Evolutionary conservation across 1,284 basidiomycete genomes (phyloP).

Genomic region (Inonotus obliquus): DNA sequence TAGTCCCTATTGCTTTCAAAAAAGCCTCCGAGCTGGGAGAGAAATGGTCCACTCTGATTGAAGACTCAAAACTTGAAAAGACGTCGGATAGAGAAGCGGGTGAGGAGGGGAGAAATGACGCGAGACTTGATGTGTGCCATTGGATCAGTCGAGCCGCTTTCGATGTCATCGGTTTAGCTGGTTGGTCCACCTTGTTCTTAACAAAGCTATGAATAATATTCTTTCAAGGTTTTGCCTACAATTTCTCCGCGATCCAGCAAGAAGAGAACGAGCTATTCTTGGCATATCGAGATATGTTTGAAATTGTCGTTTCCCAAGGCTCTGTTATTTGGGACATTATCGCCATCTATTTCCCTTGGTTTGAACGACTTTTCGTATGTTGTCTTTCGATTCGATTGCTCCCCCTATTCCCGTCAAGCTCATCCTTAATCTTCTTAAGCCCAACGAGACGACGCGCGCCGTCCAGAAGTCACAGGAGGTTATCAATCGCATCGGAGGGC

Average conservation of each 20-base stretch:
- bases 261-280: constrained; percentile 70
- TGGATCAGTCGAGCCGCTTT: constrained; percentile 77
- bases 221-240: constrained; percentile 65
- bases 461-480: constrained; percentile 52
- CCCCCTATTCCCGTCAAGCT: constrained; percentile 7
- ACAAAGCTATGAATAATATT: neutral
- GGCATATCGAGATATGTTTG: constrained; percentile 81
- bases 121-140: constrained; percentile 58
- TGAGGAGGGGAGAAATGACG: constrained; percentile 23
- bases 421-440: constrained; percentile 40
- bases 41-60: constrained; percentile 49
- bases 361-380: constrained; percentile 56
- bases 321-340: constrained; percentile 41
- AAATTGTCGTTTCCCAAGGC: constrained; percentile 56
- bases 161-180: constrained; percentile 75
- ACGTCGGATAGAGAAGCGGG: constrained; percentile 8
- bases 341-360: constrained; percentile 56
- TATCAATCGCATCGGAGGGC: constrained; percentile 63
- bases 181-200: constrained; percentile 31
- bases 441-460: constrained; percentile 44
- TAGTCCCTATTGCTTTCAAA: constrained; percentile 64
- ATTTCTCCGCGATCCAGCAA: constrained; percentile 72
- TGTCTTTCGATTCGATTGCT: constrained; percentile 1
- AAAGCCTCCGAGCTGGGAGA: constrained; percentile 62
- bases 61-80: neutral